Evolutionary conservation across 1,284 basidiomycete species (phyloP).

Genomic region (Boletus smithii): DNA sequence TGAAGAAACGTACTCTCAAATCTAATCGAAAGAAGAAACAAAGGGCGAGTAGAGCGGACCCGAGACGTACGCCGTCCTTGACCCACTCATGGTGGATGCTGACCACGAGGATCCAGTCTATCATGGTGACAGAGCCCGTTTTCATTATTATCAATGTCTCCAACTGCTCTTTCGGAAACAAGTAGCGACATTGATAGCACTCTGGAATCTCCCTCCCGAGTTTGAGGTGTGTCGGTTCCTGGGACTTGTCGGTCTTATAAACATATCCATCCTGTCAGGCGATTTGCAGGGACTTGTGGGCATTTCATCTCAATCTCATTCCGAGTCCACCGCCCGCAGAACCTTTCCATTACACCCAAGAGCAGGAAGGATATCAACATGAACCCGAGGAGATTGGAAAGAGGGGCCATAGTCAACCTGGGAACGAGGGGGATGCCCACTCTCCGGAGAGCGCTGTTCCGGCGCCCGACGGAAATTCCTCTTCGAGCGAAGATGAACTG

Average conservation of each 20-base stretch:
- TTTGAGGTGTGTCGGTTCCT: constrained; percentile 61
- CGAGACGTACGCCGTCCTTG: constrained; percentile 44
- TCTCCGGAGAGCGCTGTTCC: constrained; percentile 1
- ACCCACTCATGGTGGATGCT: background rate
- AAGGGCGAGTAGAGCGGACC: constrained; percentile 48
- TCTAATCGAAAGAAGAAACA: constrained; percentile 49
- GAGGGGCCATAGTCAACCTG: constrained; percentile 4
- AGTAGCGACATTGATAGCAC: constrained; percentile 52
- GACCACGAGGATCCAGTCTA: constrained; percentile 54
- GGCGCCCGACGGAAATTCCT: constrained; percentile 7
- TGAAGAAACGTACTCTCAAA: constrained; percentile 63
- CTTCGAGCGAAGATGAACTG: constrained; percentile 30
- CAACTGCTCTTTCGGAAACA: constrained; percentile 80
- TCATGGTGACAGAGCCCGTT: constrained; percentile 72
- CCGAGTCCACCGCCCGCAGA: constrained; percentile 59
- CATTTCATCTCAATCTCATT: constrained; percentile 66
- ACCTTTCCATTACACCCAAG: constrained; percentile 48
- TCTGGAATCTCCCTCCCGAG: constrained; percentile 74
- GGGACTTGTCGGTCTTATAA: background rate
- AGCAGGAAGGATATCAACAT: constrained; percentile 24
- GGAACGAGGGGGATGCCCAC: constrained; percentile 14
- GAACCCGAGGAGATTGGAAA: constrained; percentile 18
- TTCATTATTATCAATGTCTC: constrained; percentile 76
- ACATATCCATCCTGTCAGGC: constrained; percentile 42
- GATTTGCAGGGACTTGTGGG: constrained; percentile 80